Evolutionary conservation across 2,329 filamentous ascomycete species (phyloP).

Genomic region (Trichophyton verrucosum): DNA sequence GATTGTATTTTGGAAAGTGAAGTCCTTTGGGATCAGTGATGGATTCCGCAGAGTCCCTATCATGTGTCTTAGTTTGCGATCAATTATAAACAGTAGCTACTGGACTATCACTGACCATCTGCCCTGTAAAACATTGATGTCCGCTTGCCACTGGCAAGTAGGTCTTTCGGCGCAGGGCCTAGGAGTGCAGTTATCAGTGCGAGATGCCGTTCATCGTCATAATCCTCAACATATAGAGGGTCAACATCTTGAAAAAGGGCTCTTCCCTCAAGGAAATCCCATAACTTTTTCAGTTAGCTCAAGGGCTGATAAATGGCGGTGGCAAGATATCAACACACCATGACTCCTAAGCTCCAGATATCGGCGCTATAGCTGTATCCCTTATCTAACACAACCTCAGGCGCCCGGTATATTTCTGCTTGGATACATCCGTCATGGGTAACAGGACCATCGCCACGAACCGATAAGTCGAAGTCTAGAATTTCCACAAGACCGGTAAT

Average conservation of each 20-base stretch:
- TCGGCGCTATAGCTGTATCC: constrained; percentile 28
- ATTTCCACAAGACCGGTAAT: constrained; percentile 20
- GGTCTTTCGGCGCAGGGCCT: constrained; percentile 10
- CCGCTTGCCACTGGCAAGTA: constrained; percentile 9
- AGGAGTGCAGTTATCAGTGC: constrained; percentile 13
- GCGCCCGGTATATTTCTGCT: constrained; percentile 26
- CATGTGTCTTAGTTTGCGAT: constrained; percentile 6
- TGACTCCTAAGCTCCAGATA: constrained; percentile 28
- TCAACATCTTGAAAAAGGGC: constrained; percentile 21
- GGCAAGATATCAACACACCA: constrained; percentile 23
- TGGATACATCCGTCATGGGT: constrained; percentile 34
- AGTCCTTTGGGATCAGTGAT: constrained; percentile 8
- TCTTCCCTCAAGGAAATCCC: constrained; percentile 22
- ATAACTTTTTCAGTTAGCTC: constrained; percentile 17
- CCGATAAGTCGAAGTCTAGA: constrained; percentile 25
- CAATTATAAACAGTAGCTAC: no score
- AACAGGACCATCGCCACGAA: constrained; percentile 20
- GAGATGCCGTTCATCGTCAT: constrained; percentile 15
- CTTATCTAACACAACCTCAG: constrained; percentile 25
- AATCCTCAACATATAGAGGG: constrained; percentile 11
- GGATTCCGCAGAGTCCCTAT: constrained; percentile 15
- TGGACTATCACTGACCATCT: constrained; percentile 18
- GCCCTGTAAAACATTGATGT: constrained; percentile 15
- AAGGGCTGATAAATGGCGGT: no score
- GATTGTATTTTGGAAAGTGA: constrained; percentile 9